These are phyloP conservation scores for Lipomyces sp. DNA, from an alignment of 805 yeast species.

Conservation along the genomic window DNA sequence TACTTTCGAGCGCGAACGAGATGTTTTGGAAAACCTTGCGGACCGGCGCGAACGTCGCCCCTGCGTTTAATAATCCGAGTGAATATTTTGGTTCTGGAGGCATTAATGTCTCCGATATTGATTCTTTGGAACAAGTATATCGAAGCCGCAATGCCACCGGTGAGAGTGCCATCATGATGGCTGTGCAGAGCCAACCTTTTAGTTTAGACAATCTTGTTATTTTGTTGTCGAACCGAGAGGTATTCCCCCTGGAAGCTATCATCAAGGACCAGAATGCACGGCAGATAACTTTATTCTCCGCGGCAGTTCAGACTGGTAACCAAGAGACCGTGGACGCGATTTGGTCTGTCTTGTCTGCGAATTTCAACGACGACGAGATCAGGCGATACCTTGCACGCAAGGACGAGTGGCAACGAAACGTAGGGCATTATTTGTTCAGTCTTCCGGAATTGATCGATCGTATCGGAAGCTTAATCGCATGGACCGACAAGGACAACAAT, in stretches of 20 bases:
- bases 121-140: constrained; percentile 25
- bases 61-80: constrained; percentile 22
- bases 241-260: constrained; percentile 65
- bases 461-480: constrained; percentile 61
- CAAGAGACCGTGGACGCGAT: constrained; percentile 48
- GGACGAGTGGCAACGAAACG: constrained; percentile 56
- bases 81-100: constrained; percentile 22
- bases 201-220: constrained; percentile 47
- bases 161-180: constrained; percentile 66
- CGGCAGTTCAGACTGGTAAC: constrained; percentile 58
- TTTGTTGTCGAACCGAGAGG: constrained; percentile 47
- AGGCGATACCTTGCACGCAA: constrained; percentile 46
- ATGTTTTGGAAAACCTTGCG: constrained; percentile 54
- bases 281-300: constrained; percentile 56
- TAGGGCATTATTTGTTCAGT: constrained; percentile 73
- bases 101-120: constrained; percentile 24
- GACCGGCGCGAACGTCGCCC: constrained; percentile 10
- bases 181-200: constrained; percentile 45
- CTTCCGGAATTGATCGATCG: constrained; percentile 48
- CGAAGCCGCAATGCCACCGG: constrained; percentile 44
- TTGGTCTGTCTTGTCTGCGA: constrained; percentile 44
- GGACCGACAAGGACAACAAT: constrained; percentile 63
- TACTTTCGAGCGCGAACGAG: constrained; percentile 48
- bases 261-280: constrained; percentile 57
- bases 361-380: constrained; percentile 49